Conservation (phyloP, 768 basidiomycete species). For the Suillus fuscotomentosus region DNA sequence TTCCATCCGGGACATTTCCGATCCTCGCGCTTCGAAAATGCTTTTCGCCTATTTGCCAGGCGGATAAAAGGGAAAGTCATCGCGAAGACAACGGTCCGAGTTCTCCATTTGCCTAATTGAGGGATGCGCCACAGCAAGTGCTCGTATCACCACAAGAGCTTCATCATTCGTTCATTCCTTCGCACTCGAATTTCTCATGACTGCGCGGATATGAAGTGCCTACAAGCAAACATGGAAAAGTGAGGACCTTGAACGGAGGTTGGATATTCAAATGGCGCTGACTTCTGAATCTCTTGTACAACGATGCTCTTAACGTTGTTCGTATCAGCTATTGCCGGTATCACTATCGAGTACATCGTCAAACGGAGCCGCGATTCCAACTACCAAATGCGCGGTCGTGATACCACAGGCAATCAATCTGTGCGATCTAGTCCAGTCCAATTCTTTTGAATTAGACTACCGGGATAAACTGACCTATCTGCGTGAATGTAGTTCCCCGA, state of each 20-base stretch:
- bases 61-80: not conserved
- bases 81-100: slow-evolving; percentile 2
- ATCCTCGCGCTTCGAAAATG: not conserved
- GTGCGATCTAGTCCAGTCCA: not conserved
- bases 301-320: not conserved
- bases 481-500: not conserved
- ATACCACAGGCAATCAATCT: not conserved
- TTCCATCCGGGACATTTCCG: not conserved
- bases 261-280: not conserved
- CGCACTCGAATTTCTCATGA: not conserved
- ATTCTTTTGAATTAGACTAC: not conserved
- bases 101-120: not conserved
- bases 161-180: not conserved
- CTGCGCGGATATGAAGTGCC: slow-evolving; percentile 1
- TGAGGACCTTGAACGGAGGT: not conserved
- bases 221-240: not conserved
- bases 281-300: not conserved
- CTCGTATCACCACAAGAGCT: no score
- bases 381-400: not conserved
- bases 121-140: no score
- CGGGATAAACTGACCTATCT: not conserved
- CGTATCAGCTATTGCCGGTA: not conserved
- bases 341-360: not conserved
- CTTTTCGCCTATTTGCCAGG: not conserved
- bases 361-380: not conserved